Percentiles rank a stretch among this genome's conserved stretches.
Evolutionary conservation across 306 rosid genomes (phyloP).

Genomic region (Begonia masoniana): DNA sequence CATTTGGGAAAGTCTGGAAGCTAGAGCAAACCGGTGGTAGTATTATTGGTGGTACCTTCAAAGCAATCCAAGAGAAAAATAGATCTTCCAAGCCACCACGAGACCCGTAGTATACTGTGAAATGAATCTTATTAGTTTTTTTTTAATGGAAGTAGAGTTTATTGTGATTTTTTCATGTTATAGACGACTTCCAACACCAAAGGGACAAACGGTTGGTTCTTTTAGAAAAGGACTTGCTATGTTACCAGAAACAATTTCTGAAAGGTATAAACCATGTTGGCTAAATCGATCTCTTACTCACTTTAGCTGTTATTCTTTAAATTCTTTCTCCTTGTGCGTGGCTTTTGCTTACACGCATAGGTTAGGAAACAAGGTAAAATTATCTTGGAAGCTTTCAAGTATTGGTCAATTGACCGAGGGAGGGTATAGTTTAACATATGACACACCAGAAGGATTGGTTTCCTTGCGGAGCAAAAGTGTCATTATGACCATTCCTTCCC

Average conservation of each 20-base stretch:
- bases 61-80: conserved; percentile 77
- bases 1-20: conserved; percentile 94
- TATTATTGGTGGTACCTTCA: conserved; percentile 90
- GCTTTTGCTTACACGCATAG: conserved; percentile 31
- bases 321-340: not conserved
- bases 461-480: conserved; percentile 63
- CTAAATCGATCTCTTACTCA: not conserved
- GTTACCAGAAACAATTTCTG: conserved; percentile 82
- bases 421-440: conserved; percentile 61
- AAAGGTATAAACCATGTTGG: conserved; percentile 28
- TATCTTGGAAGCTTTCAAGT: conserved; percentile 84
- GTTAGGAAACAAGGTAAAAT: conserved; percentile 69
- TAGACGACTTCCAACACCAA: conserved; percentile 88
- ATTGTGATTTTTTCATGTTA: conserved; percentile 20
- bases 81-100: conserved; percentile 50
- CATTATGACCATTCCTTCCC: conserved; percentile 83
- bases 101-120: conserved; percentile 51
- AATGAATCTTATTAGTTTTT: conserved; percentile 16
- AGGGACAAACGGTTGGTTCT: conserved; percentile 97
- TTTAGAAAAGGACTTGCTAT: conserved; percentile 83
- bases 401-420: conserved; percentile 63
- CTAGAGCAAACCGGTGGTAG: conserved; percentile 91
- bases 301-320: conserved; percentile 2
- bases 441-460: conserved; percentile 79
- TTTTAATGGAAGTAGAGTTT: conserved; percentile 3